phyloP scores from a whole-genome alignment of 257 asterid species.

The Anisodus tanguticus region DNA sequence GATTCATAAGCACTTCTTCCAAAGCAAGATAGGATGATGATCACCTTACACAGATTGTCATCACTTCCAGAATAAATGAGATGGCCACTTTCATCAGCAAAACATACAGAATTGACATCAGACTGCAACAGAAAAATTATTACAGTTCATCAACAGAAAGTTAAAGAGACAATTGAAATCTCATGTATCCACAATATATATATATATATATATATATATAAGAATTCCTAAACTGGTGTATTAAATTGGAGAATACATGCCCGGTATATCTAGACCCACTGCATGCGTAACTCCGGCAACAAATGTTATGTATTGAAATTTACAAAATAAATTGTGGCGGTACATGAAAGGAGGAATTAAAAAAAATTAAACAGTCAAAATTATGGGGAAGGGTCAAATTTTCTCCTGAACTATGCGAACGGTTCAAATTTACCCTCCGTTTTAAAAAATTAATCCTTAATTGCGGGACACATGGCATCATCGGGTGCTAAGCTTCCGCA shows the following conservation, averaged over 20 bases:
- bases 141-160: slow-evolving; percentile 18
- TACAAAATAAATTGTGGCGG: neutral
- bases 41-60: slow-evolving; percentile 85
- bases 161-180: neutral
- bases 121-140: slow-evolving; percentile 56
- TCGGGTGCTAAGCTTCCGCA: too few relatives aligned
- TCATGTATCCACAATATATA: neutral
- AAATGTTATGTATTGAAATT: neutral
- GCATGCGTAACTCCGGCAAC: neutral
- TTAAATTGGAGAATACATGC: neutral
- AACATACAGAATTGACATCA: slow-evolving; percentile 89
- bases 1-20: slow-evolving; percentile 23
- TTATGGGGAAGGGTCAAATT: too few relatives aligned
- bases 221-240: neutral
- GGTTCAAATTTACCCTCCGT: too few relatives aligned
- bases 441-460: too few relatives aligned
- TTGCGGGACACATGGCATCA: too few relatives aligned
- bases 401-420: too few relatives aligned
- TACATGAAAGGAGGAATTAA: neutral
- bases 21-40: slow-evolving; percentile 19
- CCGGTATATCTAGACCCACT: neutral
- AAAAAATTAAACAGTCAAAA: too few relatives aligned
- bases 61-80: slow-evolving; percentile 92
- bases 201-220: neutral
- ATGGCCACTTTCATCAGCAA: slow-evolving; percentile 91